Percentiles rank a stretch among this genome's conserved stretches.
Conservation (phyloP, 2,329 filamentous ascomycete genomes). For the Neofusicoccum parvum region DNA sequence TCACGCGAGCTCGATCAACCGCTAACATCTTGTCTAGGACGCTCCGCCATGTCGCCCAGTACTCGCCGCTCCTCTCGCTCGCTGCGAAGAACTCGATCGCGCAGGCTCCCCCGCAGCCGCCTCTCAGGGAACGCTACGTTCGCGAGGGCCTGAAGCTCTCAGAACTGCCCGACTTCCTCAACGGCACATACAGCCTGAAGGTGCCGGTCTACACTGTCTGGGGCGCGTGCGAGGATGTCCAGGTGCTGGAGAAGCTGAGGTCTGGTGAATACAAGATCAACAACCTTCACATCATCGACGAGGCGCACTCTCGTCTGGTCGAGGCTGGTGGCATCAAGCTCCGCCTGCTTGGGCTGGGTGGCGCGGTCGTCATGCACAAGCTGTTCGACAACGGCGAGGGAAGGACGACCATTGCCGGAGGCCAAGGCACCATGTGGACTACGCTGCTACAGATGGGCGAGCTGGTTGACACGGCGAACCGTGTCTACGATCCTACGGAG, state of each 20-base stretch:
- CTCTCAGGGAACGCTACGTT: conserved; percentile 81
- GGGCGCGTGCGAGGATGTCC: conserved; percentile 98
- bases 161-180: conserved; percentile 85
- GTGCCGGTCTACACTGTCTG: conserved; percentile 98
- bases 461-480: conserved; percentile 94
- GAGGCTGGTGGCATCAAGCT: conserved; percentile 96
- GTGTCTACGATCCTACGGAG: conserved; percentile 97
- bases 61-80: conserved; percentile 90
- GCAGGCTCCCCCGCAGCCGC: conserved; percentile 64
- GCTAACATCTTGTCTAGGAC: conserved; percentile 61
- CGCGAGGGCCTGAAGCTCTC: conserved; percentile 86
- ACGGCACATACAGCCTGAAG: conserved; percentile 85
- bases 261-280: conserved; percentile 97
- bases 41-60: conserved; percentile 96
- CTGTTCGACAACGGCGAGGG: conserved; percentile 98
- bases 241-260: conserved; percentile 94
- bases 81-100: conserved; percentile 68
- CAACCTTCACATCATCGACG: conserved; percentile 97
- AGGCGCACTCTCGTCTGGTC: conserved; percentile 91
- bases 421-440: conserved; percentile 99
- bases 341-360: conserved; percentile 87
- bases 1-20: conserved; percentile 24
- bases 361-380: conserved; percentile 99
- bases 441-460: conserved; percentile 98
- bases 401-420: conserved; percentile 95